phyloP scores from a whole-genome alignment of 192 early-diverging fungal species.

The Rhizophagus clarus region DNA sequence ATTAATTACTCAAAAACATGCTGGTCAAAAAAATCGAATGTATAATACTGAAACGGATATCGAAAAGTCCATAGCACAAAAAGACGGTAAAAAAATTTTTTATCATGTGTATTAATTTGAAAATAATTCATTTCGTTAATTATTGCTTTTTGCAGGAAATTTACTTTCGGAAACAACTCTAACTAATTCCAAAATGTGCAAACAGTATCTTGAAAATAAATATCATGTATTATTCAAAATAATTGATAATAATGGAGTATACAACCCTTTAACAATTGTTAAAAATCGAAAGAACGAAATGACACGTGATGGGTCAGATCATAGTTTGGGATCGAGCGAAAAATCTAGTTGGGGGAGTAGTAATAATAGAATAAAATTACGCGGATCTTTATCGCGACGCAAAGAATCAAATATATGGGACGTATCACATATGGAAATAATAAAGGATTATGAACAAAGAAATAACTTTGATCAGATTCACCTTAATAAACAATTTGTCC shows the following conservation, averaged over 20 bases:
- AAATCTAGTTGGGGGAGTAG: neutral
- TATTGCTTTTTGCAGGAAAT: neutral
- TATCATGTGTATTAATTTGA: neutral
- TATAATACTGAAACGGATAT: neutral
- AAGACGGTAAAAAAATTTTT: conserved; percentile 11
- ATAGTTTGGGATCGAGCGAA: neutral
- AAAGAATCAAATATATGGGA: conserved; percentile 10
- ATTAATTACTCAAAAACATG: conserved; percentile 15
- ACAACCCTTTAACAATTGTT: conserved; percentile 21
- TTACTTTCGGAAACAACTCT: neutral
- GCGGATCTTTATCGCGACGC: neutral
- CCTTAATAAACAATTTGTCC: neutral
- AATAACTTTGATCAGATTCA: neutral
- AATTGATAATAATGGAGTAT: conserved; percentile 3
- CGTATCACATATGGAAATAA: conserved; percentile 8
- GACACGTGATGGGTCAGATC: neutral
- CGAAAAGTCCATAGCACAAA: neutral
- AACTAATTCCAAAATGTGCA: conserved; percentile 4
- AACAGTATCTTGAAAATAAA: conserved; percentile 27
- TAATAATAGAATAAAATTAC: neutral
- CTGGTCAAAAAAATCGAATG: neutral
- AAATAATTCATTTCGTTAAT: neutral
- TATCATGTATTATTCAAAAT: conserved; percentile 19
- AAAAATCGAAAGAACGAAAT: neutral
- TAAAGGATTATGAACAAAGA: conserved; percentile 15